Base-by-base conservation (phyloP, 2,329 filamentous ascomycete genomes). In the Colletotrichum plurivorum region DNA sequence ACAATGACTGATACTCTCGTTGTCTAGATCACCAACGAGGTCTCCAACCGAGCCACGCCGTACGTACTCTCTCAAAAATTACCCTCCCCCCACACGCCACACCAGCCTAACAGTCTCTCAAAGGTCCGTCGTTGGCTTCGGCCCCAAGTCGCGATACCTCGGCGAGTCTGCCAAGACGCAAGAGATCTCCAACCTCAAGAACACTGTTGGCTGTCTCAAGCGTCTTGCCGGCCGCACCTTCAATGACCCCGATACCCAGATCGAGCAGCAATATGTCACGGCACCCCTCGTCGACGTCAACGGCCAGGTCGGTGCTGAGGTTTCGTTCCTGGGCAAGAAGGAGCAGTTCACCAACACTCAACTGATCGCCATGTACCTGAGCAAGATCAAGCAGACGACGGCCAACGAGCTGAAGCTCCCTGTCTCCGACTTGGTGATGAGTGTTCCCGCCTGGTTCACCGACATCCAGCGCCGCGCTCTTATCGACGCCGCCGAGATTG, bases 171-270 rank as follows among this genome's bases (percentile, higher is more conserved):
- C 96, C 75, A 98, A 98, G 90, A 98, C 95, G 75, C 95, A 98
- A 85, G 96, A 99, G 85, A 97, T 97, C 80, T 97, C 95, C 79
- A 99, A 99, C 88, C 90, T 98, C 78, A 99, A 98, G 88, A 99
- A 99, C 89, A 99, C 96, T 75, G 93, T 99, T 84, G 88, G 90
- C 81, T 95, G 90, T 74, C 89, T 99, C 77, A 97, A 97, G 87
- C 94, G 96, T 78, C 91, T 99, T 76, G 92, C 93, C 78, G 96
- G 96, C 79, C 94, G 96, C 79, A 87, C 89, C 72, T 88, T 95
- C 84, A 92, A 88, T 81, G 96, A 99, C 79, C 94, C 96, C 79
- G 96, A 99, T 88, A 88, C 97, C 72, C 89, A 94, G 84, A 88
- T 96, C 79, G 96, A 99, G 88, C 93, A 97, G 84, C 88, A 97